Conservation (phyloP, 306 rosid genomes). For the Castanea sativa region DNA sequence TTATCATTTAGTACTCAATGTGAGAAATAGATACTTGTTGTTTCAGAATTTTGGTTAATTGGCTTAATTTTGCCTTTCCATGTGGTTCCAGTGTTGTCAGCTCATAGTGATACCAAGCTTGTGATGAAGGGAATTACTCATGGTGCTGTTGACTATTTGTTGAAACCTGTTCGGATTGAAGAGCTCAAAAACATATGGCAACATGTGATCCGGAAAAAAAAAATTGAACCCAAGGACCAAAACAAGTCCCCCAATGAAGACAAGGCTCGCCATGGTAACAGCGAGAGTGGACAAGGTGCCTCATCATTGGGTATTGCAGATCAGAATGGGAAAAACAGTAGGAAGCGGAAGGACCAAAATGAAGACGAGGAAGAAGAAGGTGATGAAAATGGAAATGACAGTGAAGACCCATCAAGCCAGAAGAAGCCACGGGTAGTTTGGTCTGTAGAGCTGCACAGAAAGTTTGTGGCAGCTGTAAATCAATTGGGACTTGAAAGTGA, state of each 20-base stretch:
- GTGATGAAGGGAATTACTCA: constrained; percentile 88
- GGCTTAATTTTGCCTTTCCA: constrained; percentile 15
- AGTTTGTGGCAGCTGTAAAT: constrained; percentile 69
- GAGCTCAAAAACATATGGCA: constrained; percentile 89
- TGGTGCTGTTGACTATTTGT: constrained; percentile 83
- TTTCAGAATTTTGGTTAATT: constrained; percentile 6
- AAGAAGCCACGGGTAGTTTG: constrained; percentile 78
- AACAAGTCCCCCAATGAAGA: constrained; percentile 27
- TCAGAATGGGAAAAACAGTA: constrained; percentile 25
- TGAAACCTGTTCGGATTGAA: constrained; percentile 76
- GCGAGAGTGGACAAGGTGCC: constrained; percentile 33
- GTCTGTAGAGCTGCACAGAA: constrained; percentile 62
- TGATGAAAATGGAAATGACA: constrained; percentile 44
- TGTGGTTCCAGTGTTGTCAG: constrained; percentile 69
- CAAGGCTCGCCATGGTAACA: constrained; percentile 19
- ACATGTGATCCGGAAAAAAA: constrained; percentile 70
- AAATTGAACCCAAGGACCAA: constrained; percentile 45
- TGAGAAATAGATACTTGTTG: background rate
- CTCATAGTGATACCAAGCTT: constrained; percentile 55
- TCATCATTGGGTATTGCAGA: constrained; percentile 31
- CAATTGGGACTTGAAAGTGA: constrained; percentile 75
- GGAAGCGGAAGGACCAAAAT: constrained; percentile 54
- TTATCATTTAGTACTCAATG: background rate
- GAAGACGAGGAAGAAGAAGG: constrained; percentile 58
- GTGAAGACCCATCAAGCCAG: constrained; percentile 52